These are phyloP conservation scores for Aspergillus sp. DNA, from an alignment of 2,329 filamentous ascomycete species.

Conservation along the genomic window DNA sequence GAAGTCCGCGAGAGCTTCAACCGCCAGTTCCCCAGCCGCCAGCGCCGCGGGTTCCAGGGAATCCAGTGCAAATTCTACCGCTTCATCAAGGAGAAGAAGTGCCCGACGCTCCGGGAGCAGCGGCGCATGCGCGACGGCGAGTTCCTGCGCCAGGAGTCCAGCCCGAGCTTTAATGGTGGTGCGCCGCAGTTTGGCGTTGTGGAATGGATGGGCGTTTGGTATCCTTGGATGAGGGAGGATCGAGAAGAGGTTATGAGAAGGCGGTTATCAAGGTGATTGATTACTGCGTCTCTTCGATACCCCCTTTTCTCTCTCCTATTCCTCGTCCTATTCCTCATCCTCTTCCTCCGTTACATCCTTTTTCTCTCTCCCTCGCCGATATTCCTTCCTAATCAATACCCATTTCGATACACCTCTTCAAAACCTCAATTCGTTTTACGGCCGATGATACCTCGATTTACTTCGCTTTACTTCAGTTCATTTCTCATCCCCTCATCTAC, in stretches of 20 bases:
- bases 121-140: conserved; percentile 41
- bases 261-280: conserved; percentile 15
- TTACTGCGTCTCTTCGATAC: neutral
- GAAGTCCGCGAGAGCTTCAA: conserved; percentile 47
- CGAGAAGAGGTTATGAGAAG: conserved; percentile 24
- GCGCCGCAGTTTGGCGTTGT: conserved; percentile 42
- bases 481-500: neutral
- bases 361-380: neutral
- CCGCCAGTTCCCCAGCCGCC: conserved; percentile 42
- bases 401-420: neutral
- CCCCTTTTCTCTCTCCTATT: too few relatives aligned
- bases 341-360: neutral
- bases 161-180: conserved; percentile 20
- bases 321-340: neutral
- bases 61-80: conserved; percentile 54
- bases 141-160: conserved; percentile 35
- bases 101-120: conserved; percentile 47
- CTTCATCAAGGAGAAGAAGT: conserved; percentile 47
- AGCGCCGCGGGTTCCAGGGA: conserved; percentile 44
- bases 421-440: conserved; percentile 8
- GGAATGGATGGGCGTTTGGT: conserved; percentile 41
- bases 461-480: neutral
- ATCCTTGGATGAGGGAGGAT: conserved; percentile 44
- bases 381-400: neutral
- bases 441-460: conserved; percentile 18